Evolutionary conservation across 148 eudicot species (phyloP).

Genomic region (Fagopyrum esculentum): DNA sequence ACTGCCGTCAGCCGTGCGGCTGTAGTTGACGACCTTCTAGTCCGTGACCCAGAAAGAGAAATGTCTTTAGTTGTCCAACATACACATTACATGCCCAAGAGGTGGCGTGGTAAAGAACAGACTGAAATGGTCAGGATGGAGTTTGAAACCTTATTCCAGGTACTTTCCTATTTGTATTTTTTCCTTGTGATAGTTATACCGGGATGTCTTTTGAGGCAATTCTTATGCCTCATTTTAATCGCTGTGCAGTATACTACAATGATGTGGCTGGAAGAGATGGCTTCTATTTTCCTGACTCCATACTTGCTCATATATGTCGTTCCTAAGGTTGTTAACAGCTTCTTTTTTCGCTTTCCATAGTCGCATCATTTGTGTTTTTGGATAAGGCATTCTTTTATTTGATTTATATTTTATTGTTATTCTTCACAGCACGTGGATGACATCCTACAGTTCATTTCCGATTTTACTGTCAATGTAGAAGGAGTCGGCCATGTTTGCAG

Average conservation of each 20-base stretch:
- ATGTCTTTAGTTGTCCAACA: constrained; percentile 81
- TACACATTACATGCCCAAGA: constrained; percentile 85
- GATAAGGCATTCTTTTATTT: not conserved
- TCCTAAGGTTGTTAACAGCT: constrained; percentile 50
- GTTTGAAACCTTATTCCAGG: constrained; percentile 95
- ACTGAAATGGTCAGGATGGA: constrained; percentile 56
- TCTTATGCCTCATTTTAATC: not conserved
- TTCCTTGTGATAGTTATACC: not conserved
- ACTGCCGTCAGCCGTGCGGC: constrained; percentile 19
- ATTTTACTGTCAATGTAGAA: constrained; percentile 75
- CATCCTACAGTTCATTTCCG: constrained; percentile 72
- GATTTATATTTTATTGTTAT: not conserved
- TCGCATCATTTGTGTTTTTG: not conserved
- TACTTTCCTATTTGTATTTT: constrained; percentile 12
- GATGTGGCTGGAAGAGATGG: constrained; percentile 98
- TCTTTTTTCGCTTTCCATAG: not conserved
- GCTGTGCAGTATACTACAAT: constrained; percentile 73
- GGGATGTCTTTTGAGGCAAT: not conserved
- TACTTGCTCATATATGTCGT: constrained; percentile 79
- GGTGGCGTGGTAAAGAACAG: constrained; percentile 94
- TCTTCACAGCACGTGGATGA: constrained; percentile 67
- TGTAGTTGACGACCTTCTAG: constrained; percentile 34
- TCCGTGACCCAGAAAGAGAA: constrained; percentile 79
- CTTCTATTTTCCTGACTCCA: constrained; percentile 90
- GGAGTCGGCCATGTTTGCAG: constrained; percentile 99